Conservation (phyloP, 768 basidiomycete genomes). For the Chiua virens region DNA sequence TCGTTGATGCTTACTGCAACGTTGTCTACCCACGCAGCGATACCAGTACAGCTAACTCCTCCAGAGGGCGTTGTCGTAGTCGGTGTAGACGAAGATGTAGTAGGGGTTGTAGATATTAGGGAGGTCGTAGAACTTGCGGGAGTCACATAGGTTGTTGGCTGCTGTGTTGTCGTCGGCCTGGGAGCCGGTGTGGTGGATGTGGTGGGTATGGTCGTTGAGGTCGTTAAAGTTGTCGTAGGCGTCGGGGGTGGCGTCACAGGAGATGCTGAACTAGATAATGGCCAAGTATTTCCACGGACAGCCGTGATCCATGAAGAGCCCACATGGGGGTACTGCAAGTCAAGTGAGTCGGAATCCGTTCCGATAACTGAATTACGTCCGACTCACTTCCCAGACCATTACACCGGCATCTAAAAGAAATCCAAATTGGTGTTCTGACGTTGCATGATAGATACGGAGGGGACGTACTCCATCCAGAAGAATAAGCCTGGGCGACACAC, state of each 20-base stretch:
- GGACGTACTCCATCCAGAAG: slow-evolving; percentile 13
- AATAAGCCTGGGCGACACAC: slow-evolving; percentile 55
- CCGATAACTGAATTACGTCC: too few relatives aligned
- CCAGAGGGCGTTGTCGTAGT: slow-evolving; percentile 2
- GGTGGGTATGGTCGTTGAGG: too few relatives aligned
- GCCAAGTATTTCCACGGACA: slow-evolving; percentile 36
- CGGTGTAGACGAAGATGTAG: background rate
- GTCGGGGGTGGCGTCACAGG: background rate
- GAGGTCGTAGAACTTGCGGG: too few relatives aligned
- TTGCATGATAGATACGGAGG: background rate
- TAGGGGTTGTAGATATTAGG: too few relatives aligned
- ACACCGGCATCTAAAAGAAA: slow-evolving; percentile 36
- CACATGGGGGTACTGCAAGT: slow-evolving; percentile 36
- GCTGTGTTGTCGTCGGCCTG: background rate
- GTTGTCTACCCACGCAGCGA: slow-evolving; percentile 41
- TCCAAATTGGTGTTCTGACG: background rate
- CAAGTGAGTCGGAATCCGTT: too few relatives aligned
- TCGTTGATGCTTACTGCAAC: slow-evolving; percentile 32
- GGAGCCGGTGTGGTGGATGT: too few relatives aligned
- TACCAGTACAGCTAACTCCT: slow-evolving; percentile 37
- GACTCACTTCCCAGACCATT: slow-evolving; percentile 39
- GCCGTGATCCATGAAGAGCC: slow-evolving; percentile 37
- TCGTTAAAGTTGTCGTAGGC: background rate
- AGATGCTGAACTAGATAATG: slow-evolving; percentile 7
- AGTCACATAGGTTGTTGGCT: background rate